Conservation (phyloP, 2,329 filamentous ascomycete genomes). For the Cryphonectria naterciae region DNA sequence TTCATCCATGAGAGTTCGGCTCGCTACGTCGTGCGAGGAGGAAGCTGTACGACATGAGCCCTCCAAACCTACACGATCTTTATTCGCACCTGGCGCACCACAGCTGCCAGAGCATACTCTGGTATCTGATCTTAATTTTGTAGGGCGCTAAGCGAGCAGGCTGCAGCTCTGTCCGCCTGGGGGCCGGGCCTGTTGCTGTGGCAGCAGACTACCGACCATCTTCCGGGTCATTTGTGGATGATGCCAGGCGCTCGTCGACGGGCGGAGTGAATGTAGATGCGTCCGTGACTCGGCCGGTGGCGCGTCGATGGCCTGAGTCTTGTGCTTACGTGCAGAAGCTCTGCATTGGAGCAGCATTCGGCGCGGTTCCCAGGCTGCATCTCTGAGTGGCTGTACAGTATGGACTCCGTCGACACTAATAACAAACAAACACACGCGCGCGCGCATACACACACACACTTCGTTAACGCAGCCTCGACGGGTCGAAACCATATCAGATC, state of each 20-base stretch:
- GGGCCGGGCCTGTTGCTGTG: background rate
- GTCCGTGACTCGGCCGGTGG: conserved; percentile 24
- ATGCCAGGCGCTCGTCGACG: conserved; percentile 23
- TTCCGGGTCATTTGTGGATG: background rate
- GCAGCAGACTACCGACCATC: conserved; percentile 3
- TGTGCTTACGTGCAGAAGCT: conserved; percentile 29
- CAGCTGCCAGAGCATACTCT: background rate
- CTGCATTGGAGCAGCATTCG: conserved; percentile 21
- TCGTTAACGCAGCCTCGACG: background rate
- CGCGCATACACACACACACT: background rate
- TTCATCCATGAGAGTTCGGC: background rate
- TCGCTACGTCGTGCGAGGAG: conserved; percentile 10
- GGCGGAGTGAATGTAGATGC: conserved; percentile 22
- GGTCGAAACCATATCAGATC: conserved; percentile 2
- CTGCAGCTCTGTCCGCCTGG: background rate
- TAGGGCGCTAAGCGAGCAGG: background rate
- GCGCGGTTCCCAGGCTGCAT: conserved; percentile 18
- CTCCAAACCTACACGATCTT: background rate
- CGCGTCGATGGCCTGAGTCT: conserved; percentile 18
- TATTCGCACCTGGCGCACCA: background rate
- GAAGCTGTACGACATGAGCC: background rate
- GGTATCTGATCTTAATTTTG: background rate
- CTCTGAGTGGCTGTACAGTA: conserved; percentile 17
- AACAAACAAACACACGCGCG: conserved; percentile 8
- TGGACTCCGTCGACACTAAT: conserved; percentile 2